phyloP scores from a whole-genome alignment of 257 asterid species.

The Jacaranda copaia region DNA sequence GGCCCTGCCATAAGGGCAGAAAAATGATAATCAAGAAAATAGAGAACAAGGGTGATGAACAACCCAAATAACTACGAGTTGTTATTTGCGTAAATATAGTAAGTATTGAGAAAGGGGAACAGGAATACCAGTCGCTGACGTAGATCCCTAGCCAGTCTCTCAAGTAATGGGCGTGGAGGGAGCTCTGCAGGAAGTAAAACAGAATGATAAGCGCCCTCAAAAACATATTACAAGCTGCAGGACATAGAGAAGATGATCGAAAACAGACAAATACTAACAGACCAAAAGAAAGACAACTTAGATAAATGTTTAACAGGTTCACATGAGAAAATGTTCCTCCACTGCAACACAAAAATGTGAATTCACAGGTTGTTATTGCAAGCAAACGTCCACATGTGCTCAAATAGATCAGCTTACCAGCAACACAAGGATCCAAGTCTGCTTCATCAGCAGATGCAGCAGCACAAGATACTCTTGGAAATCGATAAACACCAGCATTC shows the following conservation, averaged over 20 bases:
- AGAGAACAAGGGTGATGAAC: neutral
- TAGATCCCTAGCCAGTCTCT: constrained; percentile 79
- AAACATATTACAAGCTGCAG: neutral
- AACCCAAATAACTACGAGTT: neutral
- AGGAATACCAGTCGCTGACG: constrained; percentile 65
- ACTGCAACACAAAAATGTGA: neutral
- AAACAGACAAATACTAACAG: too few relatives aligned
- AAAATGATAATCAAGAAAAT: neutral
- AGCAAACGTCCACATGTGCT: neutral
- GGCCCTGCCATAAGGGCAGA: constrained; percentile 57
- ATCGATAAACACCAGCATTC: constrained; percentile 77
- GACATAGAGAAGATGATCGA: neutral
- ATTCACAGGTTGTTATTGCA: constrained; percentile 3
- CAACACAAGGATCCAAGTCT: constrained; percentile 85
- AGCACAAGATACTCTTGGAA: constrained; percentile 97
- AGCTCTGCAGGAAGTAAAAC: constrained; percentile 58
- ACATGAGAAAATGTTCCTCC: neutral
- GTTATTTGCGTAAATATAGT: constrained; percentile 1
- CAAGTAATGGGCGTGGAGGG: constrained; percentile 86
- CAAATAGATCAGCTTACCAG: constrained; percentile 53
- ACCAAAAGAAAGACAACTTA: neutral
- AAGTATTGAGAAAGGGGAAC: neutral
- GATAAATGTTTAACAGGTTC: neutral
- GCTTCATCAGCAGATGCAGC: constrained; percentile 98
- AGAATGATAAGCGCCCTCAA: neutral